Evolutionary conservation across 75 land plant genomes (phyloP).

Genomic region (Chamaecyparis obtusa): DNA sequence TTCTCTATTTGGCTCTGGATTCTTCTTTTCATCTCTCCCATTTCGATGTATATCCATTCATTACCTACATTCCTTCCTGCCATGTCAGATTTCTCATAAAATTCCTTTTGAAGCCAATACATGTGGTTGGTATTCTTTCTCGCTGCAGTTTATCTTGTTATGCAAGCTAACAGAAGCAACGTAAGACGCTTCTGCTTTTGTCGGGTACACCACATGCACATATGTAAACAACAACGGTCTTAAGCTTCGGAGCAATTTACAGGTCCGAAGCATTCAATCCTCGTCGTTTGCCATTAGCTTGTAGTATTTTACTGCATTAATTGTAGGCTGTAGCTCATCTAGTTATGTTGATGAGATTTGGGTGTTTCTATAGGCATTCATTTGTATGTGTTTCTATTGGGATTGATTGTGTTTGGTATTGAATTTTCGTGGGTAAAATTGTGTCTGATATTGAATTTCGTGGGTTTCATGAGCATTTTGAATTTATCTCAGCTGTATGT

Average conservation of each 20-base stretch:
- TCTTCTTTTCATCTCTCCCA: neutral
- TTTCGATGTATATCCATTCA: neutral
- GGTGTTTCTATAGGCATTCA: neutral
- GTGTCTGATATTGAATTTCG: neutral
- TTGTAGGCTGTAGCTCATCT: neutral
- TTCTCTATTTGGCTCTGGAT: neutral
- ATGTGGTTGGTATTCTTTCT: neutral
- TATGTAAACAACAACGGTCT: neutral
- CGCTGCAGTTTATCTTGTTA: neutral
- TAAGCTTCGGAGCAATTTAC: neutral
- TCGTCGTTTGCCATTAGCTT: neutral
- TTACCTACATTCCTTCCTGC: neutral
- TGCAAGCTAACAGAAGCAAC: neutral
- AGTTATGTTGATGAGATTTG: neutral
- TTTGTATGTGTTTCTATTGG: neutral
- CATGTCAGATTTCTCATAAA: neutral
- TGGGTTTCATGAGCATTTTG: neutral
- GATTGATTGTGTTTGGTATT: neutral
- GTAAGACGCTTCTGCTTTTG: neutral
- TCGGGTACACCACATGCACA: neutral
- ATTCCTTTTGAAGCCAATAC: neutral
- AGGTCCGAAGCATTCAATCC: neutral
- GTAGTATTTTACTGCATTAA: neutral
- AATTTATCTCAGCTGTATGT: neutral
- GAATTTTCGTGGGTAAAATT: neutral